Evolutionary conservation across 805 yeast species (phyloP).

Genomic region (Saturnispora sekii): DNA sequence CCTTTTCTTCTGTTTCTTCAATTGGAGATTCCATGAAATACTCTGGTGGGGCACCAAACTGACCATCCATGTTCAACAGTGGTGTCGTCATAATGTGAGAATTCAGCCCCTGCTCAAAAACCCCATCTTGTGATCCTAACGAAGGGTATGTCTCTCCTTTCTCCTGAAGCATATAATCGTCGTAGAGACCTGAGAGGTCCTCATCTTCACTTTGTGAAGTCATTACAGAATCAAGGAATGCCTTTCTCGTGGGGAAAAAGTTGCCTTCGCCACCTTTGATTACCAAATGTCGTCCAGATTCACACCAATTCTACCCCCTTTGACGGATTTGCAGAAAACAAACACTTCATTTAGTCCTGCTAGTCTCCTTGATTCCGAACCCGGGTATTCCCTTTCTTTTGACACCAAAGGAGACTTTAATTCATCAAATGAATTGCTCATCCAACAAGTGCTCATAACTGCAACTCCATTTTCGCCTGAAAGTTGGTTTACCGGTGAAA

Average conservation of each 20-base stretch:
- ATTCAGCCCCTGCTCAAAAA: slow-evolving; percentile 5
- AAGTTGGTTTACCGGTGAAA: too few relatives aligned
- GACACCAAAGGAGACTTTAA: too few relatives aligned
- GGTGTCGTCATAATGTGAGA: slow-evolving; percentile 3
- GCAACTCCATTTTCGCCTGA: too few relatives aligned
- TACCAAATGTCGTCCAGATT: background rate
- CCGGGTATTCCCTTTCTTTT: too few relatives aligned
- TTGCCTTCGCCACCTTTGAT: background rate
- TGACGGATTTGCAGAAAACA: too few relatives aligned
- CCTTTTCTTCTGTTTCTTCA: slow-evolving; percentile 1
- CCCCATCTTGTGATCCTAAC: slow-evolving; percentile 4
- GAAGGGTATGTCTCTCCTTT: too few relatives aligned
- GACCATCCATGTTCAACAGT: slow-evolving; percentile 7
- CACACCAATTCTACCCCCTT: slow-evolving; percentile 9
- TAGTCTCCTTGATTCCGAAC: too few relatives aligned
- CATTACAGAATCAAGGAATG: slow-evolving; percentile 1
- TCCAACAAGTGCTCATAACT: too few relatives aligned
- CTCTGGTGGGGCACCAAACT: slow-evolving; percentile 8
- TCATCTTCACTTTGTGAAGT: too few relatives aligned
- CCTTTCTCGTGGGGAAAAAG: slow-evolving; percentile 3
- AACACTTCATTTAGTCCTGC: too few relatives aligned
- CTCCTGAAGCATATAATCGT: slow-evolving; percentile 16
- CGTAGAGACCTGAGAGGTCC: slow-evolving; percentile 17
- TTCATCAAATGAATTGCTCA: too few relatives aligned
- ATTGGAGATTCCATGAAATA: slow-evolving; percentile 1